Evolutionary conservation across 2,329 filamentous ascomycete genomes (phyloP).

Genomic region (Tolypocladium guangdongense): DNA sequence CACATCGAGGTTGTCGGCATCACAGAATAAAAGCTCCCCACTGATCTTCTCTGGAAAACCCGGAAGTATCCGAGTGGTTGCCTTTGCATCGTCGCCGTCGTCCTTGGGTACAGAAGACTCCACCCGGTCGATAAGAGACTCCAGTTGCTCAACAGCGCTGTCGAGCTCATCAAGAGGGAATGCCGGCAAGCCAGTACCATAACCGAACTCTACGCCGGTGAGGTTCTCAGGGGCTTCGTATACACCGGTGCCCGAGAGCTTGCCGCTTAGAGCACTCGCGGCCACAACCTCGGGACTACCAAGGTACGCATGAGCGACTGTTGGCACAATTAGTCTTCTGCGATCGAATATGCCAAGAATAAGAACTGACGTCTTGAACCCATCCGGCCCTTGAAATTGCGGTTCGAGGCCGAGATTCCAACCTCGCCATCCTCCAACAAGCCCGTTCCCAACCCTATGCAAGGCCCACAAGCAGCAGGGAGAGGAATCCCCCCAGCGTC

Average conservation of each 20-base stretch:
- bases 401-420: conserved; percentile 72
- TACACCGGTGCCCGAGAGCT: conserved; percentile 65
- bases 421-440: conserved; percentile 77
- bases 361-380: conserved; percentile 28
- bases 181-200: too few relatives aligned
- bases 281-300: conserved; percentile 86
- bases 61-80: conserved; percentile 6
- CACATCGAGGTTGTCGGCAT: conserved; percentile 64
- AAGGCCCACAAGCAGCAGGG: conserved; percentile 68
- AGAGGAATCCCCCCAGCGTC: conserved; percentile 24
- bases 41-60: conserved; percentile 76
- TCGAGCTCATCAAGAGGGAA: too few relatives aligned
- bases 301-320: conserved; percentile 65
- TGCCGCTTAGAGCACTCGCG: conserved; percentile 67
- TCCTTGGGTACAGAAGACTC: conserved; percentile 22
- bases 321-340: too few relatives aligned
- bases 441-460: conserved; percentile 73
- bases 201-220: too few relatives aligned
- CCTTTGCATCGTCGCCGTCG: neutral
- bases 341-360: too few relatives aligned
- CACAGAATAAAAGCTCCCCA: conserved; percentile 82
- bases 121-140: conserved; percentile 19
- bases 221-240: conserved; percentile 54
- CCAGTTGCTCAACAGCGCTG: too few relatives aligned
- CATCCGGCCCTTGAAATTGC: conserved; percentile 91